These are phyloP conservation scores for Eimeria falciformis DNA, from an alignment of 169 alveolate species.

Conservation along the genomic window DNA sequence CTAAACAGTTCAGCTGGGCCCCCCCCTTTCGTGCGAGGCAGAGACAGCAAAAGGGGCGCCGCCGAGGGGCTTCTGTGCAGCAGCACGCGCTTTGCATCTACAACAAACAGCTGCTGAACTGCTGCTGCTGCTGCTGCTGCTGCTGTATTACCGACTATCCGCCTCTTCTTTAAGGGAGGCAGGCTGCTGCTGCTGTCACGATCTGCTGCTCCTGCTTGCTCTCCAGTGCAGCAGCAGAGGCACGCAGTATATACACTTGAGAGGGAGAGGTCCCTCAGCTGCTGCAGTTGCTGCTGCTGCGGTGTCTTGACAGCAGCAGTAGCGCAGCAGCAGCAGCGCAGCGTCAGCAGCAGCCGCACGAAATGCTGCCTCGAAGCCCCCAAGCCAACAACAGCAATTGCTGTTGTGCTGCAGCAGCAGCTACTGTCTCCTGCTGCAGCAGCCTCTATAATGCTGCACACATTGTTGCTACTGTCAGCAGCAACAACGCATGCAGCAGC, in stretches of 20 bases:
- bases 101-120: not conserved
- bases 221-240: slow-evolving; percentile 40
- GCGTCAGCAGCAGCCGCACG: slow-evolving; percentile 11
- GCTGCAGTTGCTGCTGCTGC: slow-evolving; percentile 39
- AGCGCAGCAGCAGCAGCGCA: not conserved
- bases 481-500: slow-evolving; percentile 59
- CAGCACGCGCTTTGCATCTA: slow-evolving; percentile 31
- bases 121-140: slow-evolving; percentile 35
- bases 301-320: slow-evolving; percentile 17
- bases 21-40: not conserved
- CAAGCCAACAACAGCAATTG: not conserved
- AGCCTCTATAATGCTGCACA: too few relatives aligned
- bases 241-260: slow-evolving; percentile 66
- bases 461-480: slow-evolving; percentile 33
- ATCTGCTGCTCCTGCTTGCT: slow-evolving; percentile 41
- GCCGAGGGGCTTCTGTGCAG: slow-evolving; percentile 42
- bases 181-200: not conserved
- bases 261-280: not conserved
- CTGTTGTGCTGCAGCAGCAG: not conserved
- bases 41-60: slow-evolving; percentile 53
- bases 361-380: not conserved
- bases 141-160: slow-evolving; percentile 10
- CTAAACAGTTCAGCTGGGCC: not conserved
- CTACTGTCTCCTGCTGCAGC: not conserved
- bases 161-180: slow-evolving; percentile 16